Conservation (phyloP, 345 rosid species). For the Draba incana region DNA sequence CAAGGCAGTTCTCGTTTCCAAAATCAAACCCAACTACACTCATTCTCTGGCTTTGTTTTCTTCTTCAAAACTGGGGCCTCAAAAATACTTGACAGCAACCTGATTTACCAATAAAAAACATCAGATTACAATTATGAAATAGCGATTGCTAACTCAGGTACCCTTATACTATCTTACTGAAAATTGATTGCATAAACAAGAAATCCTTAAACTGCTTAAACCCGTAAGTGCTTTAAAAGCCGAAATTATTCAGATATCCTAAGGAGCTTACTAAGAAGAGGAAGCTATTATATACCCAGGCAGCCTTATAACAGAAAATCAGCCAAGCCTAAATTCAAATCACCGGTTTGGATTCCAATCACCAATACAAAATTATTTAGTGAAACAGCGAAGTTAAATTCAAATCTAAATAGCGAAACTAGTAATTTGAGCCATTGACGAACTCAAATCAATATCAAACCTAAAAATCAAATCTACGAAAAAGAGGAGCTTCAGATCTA, state of each 20-base stretch:
- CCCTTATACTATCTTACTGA: neutral
- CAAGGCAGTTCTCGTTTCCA: constrained; percentile 94
- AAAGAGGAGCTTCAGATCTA: constrained; percentile 35
- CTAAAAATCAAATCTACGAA: constrained; percentile 11
- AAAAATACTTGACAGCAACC: constrained; percentile 1
- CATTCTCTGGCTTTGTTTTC: constrained; percentile 50
- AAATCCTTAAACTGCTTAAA: too few species aligned
- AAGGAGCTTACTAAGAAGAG: neutral
- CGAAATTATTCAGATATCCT: neutral
- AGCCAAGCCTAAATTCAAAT: too few species aligned
- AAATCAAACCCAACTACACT: constrained; percentile 98
- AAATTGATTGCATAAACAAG: neutral
- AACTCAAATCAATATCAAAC: constrained; percentile 5
- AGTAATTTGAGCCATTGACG: constrained; percentile 33
- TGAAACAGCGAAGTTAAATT: neutral
- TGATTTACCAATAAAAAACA: neutral
- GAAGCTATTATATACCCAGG: neutral
- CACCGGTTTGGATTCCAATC: too few species aligned
- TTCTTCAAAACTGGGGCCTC: neutral
- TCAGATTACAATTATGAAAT: neutral
- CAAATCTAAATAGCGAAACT: neutral
- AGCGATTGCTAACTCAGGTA: neutral
- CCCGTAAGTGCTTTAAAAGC: neutral
- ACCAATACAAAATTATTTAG: neutral
- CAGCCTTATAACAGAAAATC: too few species aligned